A percentile compares a stretch with the other conserved stretches of the same genome.
phyloP scores from a whole-genome alignment of 164 flowering plant species.

The Piper betle region DNA sequence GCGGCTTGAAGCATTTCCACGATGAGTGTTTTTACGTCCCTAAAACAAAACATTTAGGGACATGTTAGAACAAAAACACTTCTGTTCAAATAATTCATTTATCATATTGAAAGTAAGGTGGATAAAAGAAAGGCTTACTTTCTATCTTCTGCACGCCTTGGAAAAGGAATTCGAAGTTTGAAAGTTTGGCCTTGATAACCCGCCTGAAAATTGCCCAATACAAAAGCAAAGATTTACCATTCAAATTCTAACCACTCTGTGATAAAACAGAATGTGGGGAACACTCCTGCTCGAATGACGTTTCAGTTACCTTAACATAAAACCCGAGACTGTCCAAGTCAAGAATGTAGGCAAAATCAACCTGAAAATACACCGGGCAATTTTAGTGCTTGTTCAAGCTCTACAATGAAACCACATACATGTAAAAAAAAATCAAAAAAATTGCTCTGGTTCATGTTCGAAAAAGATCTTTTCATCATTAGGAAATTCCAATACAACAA shows the following conservation, averaged over 20 bases:
- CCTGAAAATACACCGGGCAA: constrained; percentile 30
- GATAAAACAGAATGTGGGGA: neutral
- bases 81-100: too few relatives aligned
- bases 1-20: constrained; percentile 87
- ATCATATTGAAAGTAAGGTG: neutral
- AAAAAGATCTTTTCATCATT: too few relatives aligned
- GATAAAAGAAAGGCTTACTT: constrained; percentile 40
- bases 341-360: constrained; percentile 75
- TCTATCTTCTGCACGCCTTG: constrained; percentile 76
- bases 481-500: too few relatives aligned
- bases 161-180: constrained; percentile 89
- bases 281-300: neutral
- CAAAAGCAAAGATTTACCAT: neutral
- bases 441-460: too few relatives aligned
- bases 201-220: constrained; percentile 33
- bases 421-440: neutral
- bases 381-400: neutral
- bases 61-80: neutral
- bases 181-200: constrained; percentile 49
- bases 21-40: constrained; percentile 85
- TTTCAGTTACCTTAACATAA: constrained; percentile 62
- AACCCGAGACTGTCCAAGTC: constrained; percentile 92
- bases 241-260: too few relatives aligned
- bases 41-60: constrained; percentile 9
- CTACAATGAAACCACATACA: neutral